Conservation (phyloP, 73 alveolate genomes). For the Stentor coeruleus region DNA sequence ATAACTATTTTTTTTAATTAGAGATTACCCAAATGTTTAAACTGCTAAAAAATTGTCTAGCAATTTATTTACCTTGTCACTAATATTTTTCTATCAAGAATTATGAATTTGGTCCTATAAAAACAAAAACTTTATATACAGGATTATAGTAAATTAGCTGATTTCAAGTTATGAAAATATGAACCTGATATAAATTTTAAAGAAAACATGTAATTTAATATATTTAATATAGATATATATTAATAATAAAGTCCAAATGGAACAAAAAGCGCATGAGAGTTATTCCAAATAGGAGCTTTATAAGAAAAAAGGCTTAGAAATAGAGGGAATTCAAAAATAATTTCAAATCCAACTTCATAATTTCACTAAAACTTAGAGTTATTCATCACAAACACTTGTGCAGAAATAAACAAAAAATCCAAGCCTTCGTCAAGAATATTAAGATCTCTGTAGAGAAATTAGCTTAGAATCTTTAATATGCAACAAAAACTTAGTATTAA, state of each 20-base stretch:
- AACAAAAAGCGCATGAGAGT: background rate
- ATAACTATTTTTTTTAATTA: no score
- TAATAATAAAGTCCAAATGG: background rate
- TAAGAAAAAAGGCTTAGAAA: background rate
- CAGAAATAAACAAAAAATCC: constrained; percentile 21
- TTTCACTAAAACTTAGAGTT: constrained; percentile 5
- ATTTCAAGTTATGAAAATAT: no score
- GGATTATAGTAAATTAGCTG: no score
- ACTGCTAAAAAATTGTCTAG: no score
- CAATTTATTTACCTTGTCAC: no score
- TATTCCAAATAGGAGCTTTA: background rate
- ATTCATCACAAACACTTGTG: constrained; percentile 8
- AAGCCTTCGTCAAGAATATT: background rate
- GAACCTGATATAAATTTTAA: no score
- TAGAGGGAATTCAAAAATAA: background rate
- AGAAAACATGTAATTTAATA: no score
- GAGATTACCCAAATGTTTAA: no score
- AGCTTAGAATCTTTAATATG: constrained; percentile 14
- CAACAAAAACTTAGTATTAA: background rate
- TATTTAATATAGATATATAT: no score
- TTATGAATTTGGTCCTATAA: no score
- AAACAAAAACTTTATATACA: no score
- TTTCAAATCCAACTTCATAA: background rate
- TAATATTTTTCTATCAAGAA: no score
- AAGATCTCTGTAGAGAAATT: constrained; percentile 1